Evolutionary conservation across 306 rosid species (phyloP).

Genomic region (Parietaria judaica): DNA sequence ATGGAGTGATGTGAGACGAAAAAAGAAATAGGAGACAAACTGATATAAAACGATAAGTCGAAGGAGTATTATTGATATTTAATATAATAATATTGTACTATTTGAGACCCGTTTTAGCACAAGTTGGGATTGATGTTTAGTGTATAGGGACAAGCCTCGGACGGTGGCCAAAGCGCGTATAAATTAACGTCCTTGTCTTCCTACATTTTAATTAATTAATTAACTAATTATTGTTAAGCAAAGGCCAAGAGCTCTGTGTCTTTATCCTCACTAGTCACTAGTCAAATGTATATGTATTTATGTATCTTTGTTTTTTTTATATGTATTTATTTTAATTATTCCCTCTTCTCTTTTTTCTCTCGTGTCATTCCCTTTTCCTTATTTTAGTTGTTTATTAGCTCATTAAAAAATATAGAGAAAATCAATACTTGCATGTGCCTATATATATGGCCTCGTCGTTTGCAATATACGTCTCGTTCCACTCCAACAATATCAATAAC

Average conservation of each 20-base stretch:
- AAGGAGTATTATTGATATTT: too few species aligned
- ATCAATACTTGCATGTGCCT: neutral
- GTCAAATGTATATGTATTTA: neutral
- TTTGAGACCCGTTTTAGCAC: neutral
- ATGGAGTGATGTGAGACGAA: too few species aligned
- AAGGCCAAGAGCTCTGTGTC: neutral
- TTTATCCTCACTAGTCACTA: neutral
- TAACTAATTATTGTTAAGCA: neutral
- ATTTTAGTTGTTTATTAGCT: neutral
- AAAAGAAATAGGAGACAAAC: too few species aligned
- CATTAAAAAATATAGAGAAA: neutral
- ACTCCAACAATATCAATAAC: slow-evolving; percentile 23
- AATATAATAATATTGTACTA: too few species aligned
- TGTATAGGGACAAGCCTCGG: slow-evolving; percentile 12
- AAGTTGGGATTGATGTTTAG: neutral
- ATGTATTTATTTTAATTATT: neutral
- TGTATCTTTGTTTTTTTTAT: too few species aligned
- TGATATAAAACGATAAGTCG: too few species aligned
- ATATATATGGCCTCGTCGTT: slow-evolving; percentile 21
- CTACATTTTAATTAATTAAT: neutral
- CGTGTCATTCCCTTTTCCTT: slow-evolving; percentile 18
- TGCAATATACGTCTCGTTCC: slow-evolving; percentile 22
- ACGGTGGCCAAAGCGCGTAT: slow-evolving; percentile 46
- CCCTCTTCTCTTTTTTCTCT: neutral
- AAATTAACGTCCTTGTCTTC: slow-evolving; percentile 17